phyloP scores from a whole-genome alignment of 2,329 filamentous ascomycete species.

The Trichoderma sp. region DNA sequence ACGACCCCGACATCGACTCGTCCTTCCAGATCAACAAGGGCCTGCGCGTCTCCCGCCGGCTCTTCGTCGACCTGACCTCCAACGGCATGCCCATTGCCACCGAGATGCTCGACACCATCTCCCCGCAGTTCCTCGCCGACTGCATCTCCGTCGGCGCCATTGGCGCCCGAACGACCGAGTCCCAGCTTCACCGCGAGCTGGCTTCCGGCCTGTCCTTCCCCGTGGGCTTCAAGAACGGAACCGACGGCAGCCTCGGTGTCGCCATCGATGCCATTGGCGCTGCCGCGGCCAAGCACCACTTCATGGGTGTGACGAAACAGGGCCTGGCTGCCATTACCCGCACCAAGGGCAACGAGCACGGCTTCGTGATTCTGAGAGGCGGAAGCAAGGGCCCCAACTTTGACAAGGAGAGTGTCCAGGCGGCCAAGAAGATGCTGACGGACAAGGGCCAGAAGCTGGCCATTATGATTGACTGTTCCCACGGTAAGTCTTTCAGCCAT shows the following conservation, averaged over 20 bases:
- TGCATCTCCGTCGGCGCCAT: conserved; percentile 94
- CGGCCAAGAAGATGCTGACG: conserved; percentile 73
- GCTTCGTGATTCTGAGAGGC: conserved; percentile 93
- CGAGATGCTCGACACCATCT: conserved; percentile 99
- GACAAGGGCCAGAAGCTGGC: conserved; percentile 85
- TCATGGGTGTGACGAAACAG: conserved; percentile 98
- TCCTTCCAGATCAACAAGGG: conserved; percentile 99
- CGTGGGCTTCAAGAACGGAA: conserved; percentile 99
- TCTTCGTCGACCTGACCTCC: conserved; percentile 87
- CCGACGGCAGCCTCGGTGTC: conserved; percentile 85
- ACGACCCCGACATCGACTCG: conserved; percentile 96
- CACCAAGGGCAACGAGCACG: conserved; percentile 92
- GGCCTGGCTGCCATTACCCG: conserved; percentile 92
- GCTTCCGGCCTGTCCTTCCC: conserved; percentile 95
- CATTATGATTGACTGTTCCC: conserved; percentile 98
- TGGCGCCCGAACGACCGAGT: conserved; percentile 93
- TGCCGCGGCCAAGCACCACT: conserved; percentile 85
- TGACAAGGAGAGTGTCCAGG: conserved; percentile 79
- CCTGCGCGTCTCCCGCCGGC: conserved; percentile 83
- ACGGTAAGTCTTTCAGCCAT: conserved; percentile 61
- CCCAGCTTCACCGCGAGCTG: conserved; percentile 92
- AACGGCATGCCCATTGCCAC: conserved; percentile 91
- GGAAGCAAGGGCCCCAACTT: conserved; percentile 93
- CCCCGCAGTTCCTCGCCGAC: conserved; percentile 95
- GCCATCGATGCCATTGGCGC: conserved; percentile 95